Evolutionary conservation across 2,329 filamentous ascomycete genomes (phyloP).

Genomic region (Neodidymelliopsis sp.): DNA sequence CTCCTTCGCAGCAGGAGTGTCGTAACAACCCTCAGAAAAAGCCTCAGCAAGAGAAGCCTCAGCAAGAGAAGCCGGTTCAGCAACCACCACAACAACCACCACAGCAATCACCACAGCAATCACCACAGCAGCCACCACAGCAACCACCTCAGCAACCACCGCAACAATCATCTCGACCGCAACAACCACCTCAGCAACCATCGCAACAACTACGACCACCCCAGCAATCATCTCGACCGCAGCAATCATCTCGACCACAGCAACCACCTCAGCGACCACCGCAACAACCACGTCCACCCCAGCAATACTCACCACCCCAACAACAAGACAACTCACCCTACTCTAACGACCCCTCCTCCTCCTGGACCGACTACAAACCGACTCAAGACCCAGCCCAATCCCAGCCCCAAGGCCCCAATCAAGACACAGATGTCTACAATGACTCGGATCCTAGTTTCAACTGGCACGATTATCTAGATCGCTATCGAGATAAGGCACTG

Average conservation of each 20-base stretch:
- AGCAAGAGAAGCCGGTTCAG: not conserved
- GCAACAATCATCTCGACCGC: too few relatives aligned
- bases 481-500: conserved; percentile 6
- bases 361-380: conserved; percentile 3
- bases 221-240: not conserved
- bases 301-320: not conserved
- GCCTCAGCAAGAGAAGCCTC: not conserved
- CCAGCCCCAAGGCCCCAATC: too few relatives aligned
- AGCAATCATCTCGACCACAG: not conserved
- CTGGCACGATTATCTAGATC: conserved; percentile 11
- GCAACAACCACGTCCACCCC: not conserved
- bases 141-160: not conserved
- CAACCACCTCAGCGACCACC: not conserved
- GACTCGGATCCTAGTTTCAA: not conserved
- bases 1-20: not conserved
- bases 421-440: not conserved
- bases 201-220: not conserved
- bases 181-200: not conserved
- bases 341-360: not conserved
- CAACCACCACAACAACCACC: not conserved
- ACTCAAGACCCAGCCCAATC: not conserved
- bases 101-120: not conserved
- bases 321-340: not conserved
- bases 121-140: not conserved
- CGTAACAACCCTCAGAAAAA: too few relatives aligned